These are phyloP conservation scores for Zymoseptoria passerinii DNA, from an alignment of 2,329 filamentous ascomycete species.

Conservation along the genomic window DNA sequence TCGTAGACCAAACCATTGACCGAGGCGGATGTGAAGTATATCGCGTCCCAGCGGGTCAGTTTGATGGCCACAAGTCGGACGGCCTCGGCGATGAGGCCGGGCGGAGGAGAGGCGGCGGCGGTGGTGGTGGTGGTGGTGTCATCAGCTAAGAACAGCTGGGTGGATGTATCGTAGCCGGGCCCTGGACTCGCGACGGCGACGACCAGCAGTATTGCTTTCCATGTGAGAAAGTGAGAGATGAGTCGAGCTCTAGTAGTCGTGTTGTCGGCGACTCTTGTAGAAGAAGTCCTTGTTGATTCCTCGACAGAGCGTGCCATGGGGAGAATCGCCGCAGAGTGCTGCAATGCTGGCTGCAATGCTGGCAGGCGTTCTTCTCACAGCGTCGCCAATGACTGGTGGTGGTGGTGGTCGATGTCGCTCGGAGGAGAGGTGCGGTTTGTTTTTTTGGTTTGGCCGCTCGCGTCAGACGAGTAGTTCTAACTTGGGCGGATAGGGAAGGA, in stretches of 20 bases:
- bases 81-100: conserved; percentile 16
- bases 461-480: not conserved
- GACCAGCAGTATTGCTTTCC: conserved; percentile 60
- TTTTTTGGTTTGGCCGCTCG: not conserved
- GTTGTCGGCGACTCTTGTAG: not conserved
- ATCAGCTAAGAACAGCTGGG: conserved; percentile 41
- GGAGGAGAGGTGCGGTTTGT: not conserved
- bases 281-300: not conserved
- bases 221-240: conserved; percentile 44
- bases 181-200: conserved; percentile 52
- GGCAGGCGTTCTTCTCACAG: not conserved
- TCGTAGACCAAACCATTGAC: conserved; percentile 61
- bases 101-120: conserved; percentile 2
- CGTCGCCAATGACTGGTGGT: not conserved
- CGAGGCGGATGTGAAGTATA: conserved; percentile 63
- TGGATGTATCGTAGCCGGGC: conserved; percentile 71
- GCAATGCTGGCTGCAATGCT: not conserved
- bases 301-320: not conserved
- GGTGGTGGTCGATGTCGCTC: not conserved
- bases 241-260: conserved; percentile 9
- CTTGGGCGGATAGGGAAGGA: too few relatives aligned
- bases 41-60: conserved; percentile 70
- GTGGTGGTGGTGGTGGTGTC: too few relatives aligned
- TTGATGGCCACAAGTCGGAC: conserved; percentile 41
- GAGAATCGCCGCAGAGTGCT: not conserved